Conservation (phyloP, 164 flowering plant species). For the Brasenia schreberi region DNA sequence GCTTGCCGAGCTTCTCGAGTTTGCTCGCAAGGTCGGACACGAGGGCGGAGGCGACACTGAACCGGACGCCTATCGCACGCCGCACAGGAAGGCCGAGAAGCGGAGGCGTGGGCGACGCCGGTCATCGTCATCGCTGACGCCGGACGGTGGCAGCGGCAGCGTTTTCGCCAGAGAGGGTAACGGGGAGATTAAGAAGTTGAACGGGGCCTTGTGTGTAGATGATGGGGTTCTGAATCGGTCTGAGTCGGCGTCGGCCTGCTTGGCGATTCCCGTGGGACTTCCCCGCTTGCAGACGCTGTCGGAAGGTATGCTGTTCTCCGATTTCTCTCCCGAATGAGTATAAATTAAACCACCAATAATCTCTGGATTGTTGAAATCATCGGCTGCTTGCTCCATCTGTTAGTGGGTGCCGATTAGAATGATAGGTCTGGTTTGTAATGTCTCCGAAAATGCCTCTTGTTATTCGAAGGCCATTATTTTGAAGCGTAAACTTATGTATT, state of each 20-base stretch:
- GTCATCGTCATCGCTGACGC: conserved; percentile 22
- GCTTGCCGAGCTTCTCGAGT: conserved; percentile 66
- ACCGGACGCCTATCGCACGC: conserved; percentile 11
- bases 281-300: conserved; percentile 60
- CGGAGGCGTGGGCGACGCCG: conserved; percentile 31
- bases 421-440: too few species aligned
- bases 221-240: not conserved
- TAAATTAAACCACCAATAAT: too few species aligned
- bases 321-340: conserved; percentile 12
- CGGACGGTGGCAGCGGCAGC: conserved; percentile 22
- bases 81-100: conserved; percentile 16
- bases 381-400: too few species aligned
- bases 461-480: too few species aligned
- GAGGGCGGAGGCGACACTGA: conserved; percentile 28
- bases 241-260: conserved; percentile 3
- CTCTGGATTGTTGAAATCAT: too few species aligned
- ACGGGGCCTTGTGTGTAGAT: conserved; percentile 19
- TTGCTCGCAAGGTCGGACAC: conserved; percentile 57
- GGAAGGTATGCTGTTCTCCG: conserved; percentile 45
- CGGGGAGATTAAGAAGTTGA: conserved; percentile 19
- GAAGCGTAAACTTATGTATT: too few species aligned
- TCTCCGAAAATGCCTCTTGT: too few species aligned
- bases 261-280: conserved; percentile 65
- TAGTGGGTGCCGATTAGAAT: too few species aligned
- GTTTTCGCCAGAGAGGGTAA: conserved; percentile 3